Conservation (phyloP, 805 yeast species). For the Yarrowia keelungensis region DNA sequence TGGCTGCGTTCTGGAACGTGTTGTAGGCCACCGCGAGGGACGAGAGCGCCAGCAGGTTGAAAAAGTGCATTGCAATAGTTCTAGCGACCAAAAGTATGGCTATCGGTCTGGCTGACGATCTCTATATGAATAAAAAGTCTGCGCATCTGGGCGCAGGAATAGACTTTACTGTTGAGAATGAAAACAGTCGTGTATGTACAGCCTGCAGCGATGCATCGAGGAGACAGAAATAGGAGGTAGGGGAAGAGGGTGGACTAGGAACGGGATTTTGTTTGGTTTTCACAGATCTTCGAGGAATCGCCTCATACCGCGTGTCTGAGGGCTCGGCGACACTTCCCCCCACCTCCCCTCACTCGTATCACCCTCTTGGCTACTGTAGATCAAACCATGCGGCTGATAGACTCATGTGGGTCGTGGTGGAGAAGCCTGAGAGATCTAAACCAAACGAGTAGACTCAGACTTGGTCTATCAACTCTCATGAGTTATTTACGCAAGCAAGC, state of each 20-base stretch:
- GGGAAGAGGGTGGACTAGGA: too few species aligned
- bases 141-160: background rate
- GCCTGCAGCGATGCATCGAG: background rate
- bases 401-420: conserved; percentile 12
- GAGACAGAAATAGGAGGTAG: background rate
- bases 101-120: too few species aligned
- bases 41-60: background rate
- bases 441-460: too few species aligned
- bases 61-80: background rate
- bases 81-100: too few species aligned
- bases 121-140: background rate
- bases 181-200: background rate
- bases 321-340: too few species aligned
- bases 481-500: too few species aligned
- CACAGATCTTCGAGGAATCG: too few species aligned
- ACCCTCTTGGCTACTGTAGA: conserved; percentile 18
- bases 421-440: too few species aligned
- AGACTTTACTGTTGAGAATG: conserved; percentile 6
- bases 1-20: conserved; percentile 16
- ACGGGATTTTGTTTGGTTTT: too few species aligned
- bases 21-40: conserved; percentile 5
- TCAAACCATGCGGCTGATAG: conserved; percentile 22
- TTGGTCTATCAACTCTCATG: too few species aligned
- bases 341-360: background rate
- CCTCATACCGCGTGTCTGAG: too few species aligned